Conservation (phyloP, 257 asterid genomes). For the Primulina tabacum region DNA sequence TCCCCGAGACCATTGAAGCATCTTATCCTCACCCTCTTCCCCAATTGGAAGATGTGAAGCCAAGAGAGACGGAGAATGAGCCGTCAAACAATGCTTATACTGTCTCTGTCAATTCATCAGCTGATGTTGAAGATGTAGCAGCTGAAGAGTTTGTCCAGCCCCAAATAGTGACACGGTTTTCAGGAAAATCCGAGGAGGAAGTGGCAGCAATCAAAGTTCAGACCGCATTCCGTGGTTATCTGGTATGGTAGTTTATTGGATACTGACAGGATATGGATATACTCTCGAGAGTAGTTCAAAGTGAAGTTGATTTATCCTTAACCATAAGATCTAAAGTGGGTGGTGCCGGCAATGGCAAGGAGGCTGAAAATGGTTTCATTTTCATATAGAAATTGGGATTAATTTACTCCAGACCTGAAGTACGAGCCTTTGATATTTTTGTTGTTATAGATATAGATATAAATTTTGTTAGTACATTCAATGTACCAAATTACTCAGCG, state of each 20-base stretch:
- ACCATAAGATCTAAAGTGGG: background rate
- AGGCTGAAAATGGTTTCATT: background rate
- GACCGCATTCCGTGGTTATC: slow-evolving; percentile 86
- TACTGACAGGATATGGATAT: background rate
- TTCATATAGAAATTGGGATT: background rate
- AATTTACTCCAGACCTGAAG: background rate
- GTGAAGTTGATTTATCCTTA: background rate
- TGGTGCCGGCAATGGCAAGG: background rate
- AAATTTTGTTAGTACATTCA: too few species aligned
- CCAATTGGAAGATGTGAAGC: slow-evolving; percentile 50
- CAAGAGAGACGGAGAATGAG: slow-evolving; percentile 57
- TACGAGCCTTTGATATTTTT: background rate
- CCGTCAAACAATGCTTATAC: slow-evolving; percentile 59
- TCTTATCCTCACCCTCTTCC: slow-evolving; percentile 46
- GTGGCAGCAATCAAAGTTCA: slow-evolving; percentile 81
- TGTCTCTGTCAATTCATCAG: slow-evolving; percentile 70
- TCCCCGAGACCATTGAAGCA: slow-evolving; percentile 37
- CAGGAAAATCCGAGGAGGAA: slow-evolving; percentile 73
- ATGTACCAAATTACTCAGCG: background rate
- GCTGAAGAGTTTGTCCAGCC: slow-evolving; percentile 64
- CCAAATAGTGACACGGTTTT: slow-evolving; percentile 37
- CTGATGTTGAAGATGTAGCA: slow-evolving; percentile 68
- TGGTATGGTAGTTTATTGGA: slow-evolving; percentile 38
- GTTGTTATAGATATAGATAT: background rate
- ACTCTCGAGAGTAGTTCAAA: background rate